A percentile compares a stretch with the other conserved stretches of the same genome.
Conservation (phyloP, 768 basidiomycete genomes). For the Grammothele lineata region DNA sequence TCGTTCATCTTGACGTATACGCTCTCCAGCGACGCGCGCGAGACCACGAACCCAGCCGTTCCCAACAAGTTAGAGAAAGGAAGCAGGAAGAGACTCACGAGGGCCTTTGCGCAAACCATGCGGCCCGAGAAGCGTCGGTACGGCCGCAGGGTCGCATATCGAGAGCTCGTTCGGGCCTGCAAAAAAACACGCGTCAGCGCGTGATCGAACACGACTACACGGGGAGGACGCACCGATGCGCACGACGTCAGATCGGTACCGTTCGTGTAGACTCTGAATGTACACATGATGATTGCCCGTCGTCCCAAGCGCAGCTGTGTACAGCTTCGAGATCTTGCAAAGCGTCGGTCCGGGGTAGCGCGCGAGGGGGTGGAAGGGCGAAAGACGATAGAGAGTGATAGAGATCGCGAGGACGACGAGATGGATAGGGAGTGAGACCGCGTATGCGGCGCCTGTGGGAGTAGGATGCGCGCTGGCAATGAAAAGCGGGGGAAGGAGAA, state of each 20-base stretch:
- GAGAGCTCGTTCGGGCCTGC: conserved; percentile 46
- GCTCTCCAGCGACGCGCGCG: too few species aligned
- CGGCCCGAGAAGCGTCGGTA: conserved; percentile 23
- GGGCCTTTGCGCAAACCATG: conserved; percentile 40
- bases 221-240: neutral
- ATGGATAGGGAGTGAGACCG: conserved; percentile 20
- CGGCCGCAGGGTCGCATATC: conserved; percentile 28
- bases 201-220: neutral
- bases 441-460: neutral
- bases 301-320: conserved; percentile 15
- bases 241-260: conserved; percentile 30
- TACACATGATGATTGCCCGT: conserved; percentile 26
- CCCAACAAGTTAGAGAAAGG: too few species aligned
- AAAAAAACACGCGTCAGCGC: too few species aligned
- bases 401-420: conserved; percentile 28
- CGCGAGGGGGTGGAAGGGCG: conserved; percentile 36
- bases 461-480: neutral
- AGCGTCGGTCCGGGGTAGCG: conserved; percentile 31
- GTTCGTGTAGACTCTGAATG: conserved; percentile 28
- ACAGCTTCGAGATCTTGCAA: conserved; percentile 25
- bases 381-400: conserved; percentile 30
- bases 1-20: too few species aligned
- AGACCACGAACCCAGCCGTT: too few species aligned
- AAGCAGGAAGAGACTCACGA: conserved; percentile 29
- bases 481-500: neutral